Percentiles rank a stretch among this genome's conserved stretches.
These are phyloP conservation scores for Lyophyllum shimeji DNA, from an alignment of 768 basidiomycete species.

Conservation along the genomic window DNA sequence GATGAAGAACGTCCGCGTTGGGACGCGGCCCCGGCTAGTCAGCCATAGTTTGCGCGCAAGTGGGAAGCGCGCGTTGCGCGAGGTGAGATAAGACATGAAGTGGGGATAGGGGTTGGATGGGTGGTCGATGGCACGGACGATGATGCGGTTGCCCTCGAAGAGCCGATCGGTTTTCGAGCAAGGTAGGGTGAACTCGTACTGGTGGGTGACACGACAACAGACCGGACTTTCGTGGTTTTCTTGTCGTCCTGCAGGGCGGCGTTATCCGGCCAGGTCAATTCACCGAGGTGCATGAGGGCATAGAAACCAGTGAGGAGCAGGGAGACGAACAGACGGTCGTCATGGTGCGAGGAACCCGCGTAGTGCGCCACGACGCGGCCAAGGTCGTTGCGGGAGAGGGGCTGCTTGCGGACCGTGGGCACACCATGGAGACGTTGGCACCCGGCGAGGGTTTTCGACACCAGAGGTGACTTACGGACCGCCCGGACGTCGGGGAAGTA, in stretches of 20 bases:
- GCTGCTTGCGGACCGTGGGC: not conserved
- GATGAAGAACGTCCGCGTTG: slow-evolving; percentile 14
- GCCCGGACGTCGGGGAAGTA: slow-evolving; percentile 29
- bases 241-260: not conserved
- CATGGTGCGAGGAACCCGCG: not conserved
- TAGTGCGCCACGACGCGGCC: not conserved
- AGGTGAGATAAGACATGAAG: not conserved
- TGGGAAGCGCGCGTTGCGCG: slow-evolving; percentile 3
- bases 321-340: slow-evolving; percentile 2
- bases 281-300: slow-evolving; percentile 12
- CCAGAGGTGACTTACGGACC: slow-evolving; percentile 17
- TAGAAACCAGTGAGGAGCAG: not conserved
- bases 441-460: slow-evolving; percentile 24
- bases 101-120: not conserved
- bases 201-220: not conserved
- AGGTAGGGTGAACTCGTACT: slow-evolving; percentile 10
- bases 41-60: slow-evolving; percentile 16
- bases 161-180: slow-evolving; percentile 21
- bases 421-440: not conserved
- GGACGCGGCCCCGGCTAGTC: slow-evolving; percentile 3
- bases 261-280: slow-evolving; percentile 22
- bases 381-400: not conserved
- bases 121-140: not conserved
- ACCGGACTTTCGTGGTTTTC: not conserved
- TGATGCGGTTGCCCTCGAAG: slow-evolving; percentile 20